Base-by-base conservation (phyloP, 257 asterid genomes). In the Jaltomata sinuosa region DNA sequence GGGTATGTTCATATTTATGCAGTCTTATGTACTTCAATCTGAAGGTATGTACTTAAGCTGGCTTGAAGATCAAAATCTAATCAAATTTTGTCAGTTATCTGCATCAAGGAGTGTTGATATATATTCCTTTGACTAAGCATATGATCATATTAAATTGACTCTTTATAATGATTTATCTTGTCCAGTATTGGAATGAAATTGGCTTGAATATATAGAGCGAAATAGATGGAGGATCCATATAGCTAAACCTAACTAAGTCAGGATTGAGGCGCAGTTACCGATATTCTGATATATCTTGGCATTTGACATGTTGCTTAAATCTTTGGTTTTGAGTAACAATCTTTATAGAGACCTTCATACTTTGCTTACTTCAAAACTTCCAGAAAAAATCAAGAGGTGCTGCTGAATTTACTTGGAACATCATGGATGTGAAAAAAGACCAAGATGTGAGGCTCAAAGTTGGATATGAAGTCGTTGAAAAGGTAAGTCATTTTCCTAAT, bases 371-470 rank as follows among this genome's bases (percentile, higher is more conserved):
- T 29, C 42, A 27, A 49, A 77, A 77, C 62, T 77, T 77, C 27
- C 98, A 97, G 99, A 76, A 79, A 72, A 90, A 85, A 57, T 84
- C 92, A 83, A 79, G 88, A 61, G 99, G 94, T 74, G 94, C 95
- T 59, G 91, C 95, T 83, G 99, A 96, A 87, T 89, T 96, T 86
- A 87, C 89, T 89, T 94, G 95, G 94, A 83, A 83, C 87, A 87
- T 93, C 88, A 86, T 82, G 83, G 77, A 93, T 83, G 91, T 95
- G 69, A 95, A 91, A 69, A 89, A 91, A 47, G 96, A 89, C 86
- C 99, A 94, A 87, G 98, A 94, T 86, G 84, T 94, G 87, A 90
- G 93, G 83, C 86, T 96, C 85, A 96, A 94, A 88, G 84, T 92
- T 86, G 99, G 99, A 84, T 96, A 93, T 19, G 91, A 96, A 86